Base-by-base conservation (phyloP, 139 green algal genomes). In the Astrephomene gubernaculifera region DNA sequence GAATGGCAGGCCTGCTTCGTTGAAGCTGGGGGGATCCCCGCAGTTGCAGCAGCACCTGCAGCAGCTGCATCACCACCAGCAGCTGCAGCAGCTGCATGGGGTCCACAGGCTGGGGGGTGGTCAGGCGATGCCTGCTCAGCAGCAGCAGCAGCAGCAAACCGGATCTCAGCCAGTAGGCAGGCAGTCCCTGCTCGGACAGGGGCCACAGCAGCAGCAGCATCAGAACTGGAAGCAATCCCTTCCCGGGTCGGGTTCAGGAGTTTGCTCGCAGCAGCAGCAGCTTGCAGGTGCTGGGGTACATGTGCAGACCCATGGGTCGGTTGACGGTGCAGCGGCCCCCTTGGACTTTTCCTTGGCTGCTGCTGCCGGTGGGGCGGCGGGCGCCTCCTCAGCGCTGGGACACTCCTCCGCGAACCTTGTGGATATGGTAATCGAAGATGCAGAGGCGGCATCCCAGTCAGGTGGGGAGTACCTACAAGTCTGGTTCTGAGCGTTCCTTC, bases 1-100 rank as follows among this genome's bases (percentile, higher is more conserved):
- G n/a, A n/a, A n/a, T n/a, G n/a, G n/a, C n/a, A n/a, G n/a, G n/a
- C n/a, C n/a, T n/a, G n/a, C n/a, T n/a, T n/a, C n/a, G 61, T 71
- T 73, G 63, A 61, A 61, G 73, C 67, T 73, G 6, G 52, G 54
- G 14, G 53, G n/a, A n/a, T n/a, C 70, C 8, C 76, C 87, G 70
- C 71, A 87, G 87, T 74, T 84, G 81, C 88, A 87, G 69, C 64
- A 80, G 44, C 85, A 86, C 71, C 87, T 91, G 71, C 65, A 72
- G 86, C 86, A 85, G 78, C 81, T 81, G 64, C 61, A 81, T 21
- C 78, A 84, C 10, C 74, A 64, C 52, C 73, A 81, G 38, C 60
- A 63, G 41, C 60, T 85, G 49, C 36, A 65, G 70, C 45, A 87
- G 68, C 49, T 89, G 73, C 88, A 84, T n/a, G n/a, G n/a, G 60